These are phyloP conservation scores for Alternaria novae-zelandiae DNA, from an alignment of 2,329 filamentous ascomycete genomes.

Conservation along the genomic window DNA sequence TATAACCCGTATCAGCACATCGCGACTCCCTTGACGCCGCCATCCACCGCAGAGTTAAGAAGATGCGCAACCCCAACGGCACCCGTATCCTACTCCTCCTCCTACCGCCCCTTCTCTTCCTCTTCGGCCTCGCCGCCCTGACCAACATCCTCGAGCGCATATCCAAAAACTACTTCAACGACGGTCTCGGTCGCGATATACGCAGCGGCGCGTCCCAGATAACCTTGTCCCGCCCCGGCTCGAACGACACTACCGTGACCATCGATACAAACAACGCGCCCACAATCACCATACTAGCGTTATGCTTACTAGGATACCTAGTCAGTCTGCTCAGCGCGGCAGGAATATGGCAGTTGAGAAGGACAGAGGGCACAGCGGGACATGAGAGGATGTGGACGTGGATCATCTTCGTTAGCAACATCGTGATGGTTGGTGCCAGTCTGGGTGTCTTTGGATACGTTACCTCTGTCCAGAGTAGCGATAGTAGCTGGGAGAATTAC, in stretches of 20 bases:
- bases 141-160: slow-evolving; percentile 36
- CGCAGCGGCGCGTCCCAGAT: slow-evolving; percentile 19
- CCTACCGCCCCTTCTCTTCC: slow-evolving; percentile 28
- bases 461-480: slow-evolving; percentile 24
- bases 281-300: slow-evolving; percentile 22
- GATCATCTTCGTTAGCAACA: slow-evolving; percentile 24
- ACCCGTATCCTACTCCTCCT: slow-evolving; percentile 30
- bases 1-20: neutral
- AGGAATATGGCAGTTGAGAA: slow-evolving; percentile 40
- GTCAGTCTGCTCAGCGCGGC: slow-evolving; percentile 26
- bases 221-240: slow-evolving; percentile 15
- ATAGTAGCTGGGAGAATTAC: slow-evolving; percentile 23
- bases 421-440: slow-evolving; percentile 20
- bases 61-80: slow-evolving; percentile 31
- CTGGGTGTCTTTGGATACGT: slow-evolving; percentile 30
- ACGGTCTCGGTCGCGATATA: slow-evolving; percentile 16
- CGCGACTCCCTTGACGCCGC: neutral
- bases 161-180: slow-evolving; percentile 21
- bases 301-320: slow-evolving; percentile 22
- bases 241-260: slow-evolving; percentile 15
- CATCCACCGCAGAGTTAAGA: neutral
- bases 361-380: slow-evolving; percentile 28
- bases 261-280: slow-evolving; percentile 23
- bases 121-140: slow-evolving; percentile 29
- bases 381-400: slow-evolving; percentile 37